Evolutionary conservation across 257 asterid species (phyloP).

Genomic region (Nicotiana tomentosiformis): DNA sequence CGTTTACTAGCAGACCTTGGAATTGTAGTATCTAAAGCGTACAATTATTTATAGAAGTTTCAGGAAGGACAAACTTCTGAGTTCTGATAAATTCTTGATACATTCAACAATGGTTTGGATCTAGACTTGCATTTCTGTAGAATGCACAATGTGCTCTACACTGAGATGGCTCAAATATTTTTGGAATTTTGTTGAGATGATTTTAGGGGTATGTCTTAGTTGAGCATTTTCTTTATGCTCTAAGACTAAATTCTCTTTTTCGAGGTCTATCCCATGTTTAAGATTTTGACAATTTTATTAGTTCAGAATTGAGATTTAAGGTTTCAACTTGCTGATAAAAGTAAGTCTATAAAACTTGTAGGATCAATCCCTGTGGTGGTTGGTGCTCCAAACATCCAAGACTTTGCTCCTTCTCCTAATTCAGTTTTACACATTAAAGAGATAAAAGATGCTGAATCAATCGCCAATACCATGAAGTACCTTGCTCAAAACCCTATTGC

Average conservation of each 20-base stretch:
- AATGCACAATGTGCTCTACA: background rate
- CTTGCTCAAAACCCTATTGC: constrained; percentile 71
- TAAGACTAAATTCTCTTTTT: background rate
- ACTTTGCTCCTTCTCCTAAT: constrained; percentile 73
- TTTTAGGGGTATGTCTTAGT: background rate
- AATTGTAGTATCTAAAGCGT: background rate
- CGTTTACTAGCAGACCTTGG: background rate
- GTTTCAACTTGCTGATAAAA: constrained; percentile 4
- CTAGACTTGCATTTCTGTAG: background rate
- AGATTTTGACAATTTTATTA: background rate
- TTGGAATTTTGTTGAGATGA: background rate
- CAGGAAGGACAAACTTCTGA: background rate
- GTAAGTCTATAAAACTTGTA: constrained; percentile 17
- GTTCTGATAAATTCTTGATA: background rate
- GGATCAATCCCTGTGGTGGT: constrained; percentile 89
- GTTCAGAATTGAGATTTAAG: background rate
- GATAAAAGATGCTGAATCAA: constrained; percentile 48
- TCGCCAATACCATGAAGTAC: constrained; percentile 79
- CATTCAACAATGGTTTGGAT: background rate
- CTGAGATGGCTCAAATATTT: background rate
- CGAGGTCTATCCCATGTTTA: background rate
- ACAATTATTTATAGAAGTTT: background rate
- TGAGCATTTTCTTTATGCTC: background rate
- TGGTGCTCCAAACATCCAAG: constrained; percentile 94
- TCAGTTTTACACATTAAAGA: constrained; percentile 77